A percentile compares a stretch with the other conserved stretches of the same genome.
phyloP scores from a whole-genome alignment of 1,284 basidiomycete genomes.

The Neotropicomus parvogracilis region DNA sequence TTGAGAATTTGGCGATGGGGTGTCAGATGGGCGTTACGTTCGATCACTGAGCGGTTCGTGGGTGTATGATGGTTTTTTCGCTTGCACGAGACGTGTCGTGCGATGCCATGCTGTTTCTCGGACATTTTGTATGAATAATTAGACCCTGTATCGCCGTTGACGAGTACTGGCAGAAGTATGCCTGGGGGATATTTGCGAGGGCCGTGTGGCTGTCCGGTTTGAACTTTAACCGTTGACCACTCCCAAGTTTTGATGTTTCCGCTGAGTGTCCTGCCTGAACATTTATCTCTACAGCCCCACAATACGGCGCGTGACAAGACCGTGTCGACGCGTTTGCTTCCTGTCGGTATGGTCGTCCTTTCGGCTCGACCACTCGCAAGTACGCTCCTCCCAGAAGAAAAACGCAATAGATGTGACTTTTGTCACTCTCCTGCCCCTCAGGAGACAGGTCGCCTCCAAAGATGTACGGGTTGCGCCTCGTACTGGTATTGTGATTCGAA shows the following conservation, averaged over 20 bases:
- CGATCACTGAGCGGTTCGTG: too few species aligned
- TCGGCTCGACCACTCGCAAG: slow-evolving; percentile 42
- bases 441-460: slow-evolving; percentile 33
- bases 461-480: slow-evolving; percentile 59
- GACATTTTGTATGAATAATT: too few species aligned
- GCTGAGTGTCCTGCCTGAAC: slow-evolving; percentile 10
- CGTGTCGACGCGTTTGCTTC: slow-evolving; percentile 38
- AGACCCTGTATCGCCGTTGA: too few species aligned
- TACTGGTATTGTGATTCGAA: slow-evolving; percentile 67
- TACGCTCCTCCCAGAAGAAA: slow-evolving; percentile 52
- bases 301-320: slow-evolving; percentile 49
- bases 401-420: slow-evolving; percentile 60
- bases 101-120: too few species aligned
- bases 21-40: too few species aligned
- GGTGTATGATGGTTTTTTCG: too few species aligned
- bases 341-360: slow-evolving; percentile 47
- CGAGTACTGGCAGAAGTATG: too few species aligned
- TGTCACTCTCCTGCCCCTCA: slow-evolving; percentile 42
- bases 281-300: slow-evolving; percentile 40
- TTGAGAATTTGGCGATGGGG: too few species aligned
- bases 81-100: too few species aligned
- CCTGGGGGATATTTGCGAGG: too few species aligned
- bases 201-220: too few species aligned
- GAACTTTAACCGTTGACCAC: too few species aligned
- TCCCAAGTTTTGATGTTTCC: slow-evolving; percentile 5